Evolutionary conservation across 2,329 filamentous ascomycete species (phyloP).

Genomic region (Didymella arachidicola): DNA sequence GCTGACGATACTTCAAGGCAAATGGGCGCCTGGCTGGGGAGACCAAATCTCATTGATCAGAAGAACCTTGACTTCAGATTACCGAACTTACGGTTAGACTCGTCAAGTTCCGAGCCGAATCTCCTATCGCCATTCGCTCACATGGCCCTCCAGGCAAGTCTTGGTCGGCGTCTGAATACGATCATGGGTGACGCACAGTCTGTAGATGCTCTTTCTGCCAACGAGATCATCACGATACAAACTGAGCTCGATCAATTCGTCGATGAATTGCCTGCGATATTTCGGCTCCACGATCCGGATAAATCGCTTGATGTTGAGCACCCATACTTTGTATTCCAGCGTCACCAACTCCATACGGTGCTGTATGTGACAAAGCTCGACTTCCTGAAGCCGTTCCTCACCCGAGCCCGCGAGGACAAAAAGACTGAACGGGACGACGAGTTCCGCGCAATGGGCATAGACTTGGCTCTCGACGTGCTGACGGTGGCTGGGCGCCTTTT

Average conservation of each 20-base stretch:
- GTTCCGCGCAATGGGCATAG: slow-evolving; percentile 55
- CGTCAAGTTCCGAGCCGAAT: slow-evolving; percentile 44
- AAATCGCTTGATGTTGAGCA: slow-evolving; percentile 52
- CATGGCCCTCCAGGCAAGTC: slow-evolving; percentile 52
- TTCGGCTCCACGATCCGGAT: slow-evolving; percentile 53
- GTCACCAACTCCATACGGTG: slow-evolving; percentile 57
- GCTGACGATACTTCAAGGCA: slow-evolving; percentile 33
- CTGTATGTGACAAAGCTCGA: slow-evolving; percentile 57
- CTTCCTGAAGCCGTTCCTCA: slow-evolving; percentile 58
- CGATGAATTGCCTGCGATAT: slow-evolving; percentile 53
- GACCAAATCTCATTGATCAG: slow-evolving; percentile 56
- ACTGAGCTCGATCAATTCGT: slow-evolving; percentile 56
- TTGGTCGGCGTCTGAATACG: slow-evolving; percentile 45
- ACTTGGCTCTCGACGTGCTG: slow-evolving; percentile 56
- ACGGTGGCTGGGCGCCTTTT: slow-evolving; percentile 53
- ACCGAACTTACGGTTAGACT: slow-evolving; percentile 53
- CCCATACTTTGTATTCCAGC: slow-evolving; percentile 57
- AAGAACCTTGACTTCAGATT: slow-evolving; percentile 51
- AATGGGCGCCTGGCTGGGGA: slow-evolving; percentile 55
- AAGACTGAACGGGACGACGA: slow-evolving; percentile 46
- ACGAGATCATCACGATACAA: slow-evolving; percentile 39
- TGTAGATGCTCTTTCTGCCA: slow-evolving; percentile 26
- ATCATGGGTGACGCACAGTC: slow-evolving; percentile 32
- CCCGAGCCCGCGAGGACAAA: slow-evolving; percentile 42
- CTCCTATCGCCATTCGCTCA: slow-evolving; percentile 56